A percentile compares a stretch with the other conserved stretches of the same genome.
These are phyloP conservation scores for Moelleriella libera DNA, from an alignment of 2,329 filamentous ascomycete genomes.

Conservation along the genomic window DNA sequence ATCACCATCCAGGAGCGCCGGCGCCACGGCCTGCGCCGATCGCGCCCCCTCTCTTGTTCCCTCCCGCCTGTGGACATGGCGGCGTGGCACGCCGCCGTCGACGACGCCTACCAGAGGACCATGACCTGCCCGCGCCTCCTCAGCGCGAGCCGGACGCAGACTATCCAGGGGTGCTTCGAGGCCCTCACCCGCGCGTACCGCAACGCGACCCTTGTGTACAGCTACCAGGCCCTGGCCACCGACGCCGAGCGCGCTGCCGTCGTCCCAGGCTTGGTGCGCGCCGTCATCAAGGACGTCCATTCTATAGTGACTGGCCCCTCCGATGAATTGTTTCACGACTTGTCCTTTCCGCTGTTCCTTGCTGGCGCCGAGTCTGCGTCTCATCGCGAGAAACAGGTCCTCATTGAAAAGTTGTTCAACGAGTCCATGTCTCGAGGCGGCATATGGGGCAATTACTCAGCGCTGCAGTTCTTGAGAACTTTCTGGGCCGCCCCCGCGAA, in stretches of 20 bases:
- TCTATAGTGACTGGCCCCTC: conserved; percentile 2
- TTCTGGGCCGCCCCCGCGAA: conserved; percentile 1
- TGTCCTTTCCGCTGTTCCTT: conserved; percentile 6
- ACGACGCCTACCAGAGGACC: neutral
- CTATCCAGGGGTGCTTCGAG: conserved; percentile 6
- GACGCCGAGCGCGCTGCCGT: neutral
- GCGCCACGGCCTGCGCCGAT: neutral
- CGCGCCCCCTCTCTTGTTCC: neutral
- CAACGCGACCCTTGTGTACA: conserved; percentile 8
- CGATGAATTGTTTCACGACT: conserved; percentile 3
- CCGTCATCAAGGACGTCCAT: conserved; percentile 1
- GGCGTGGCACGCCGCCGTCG: neutral
- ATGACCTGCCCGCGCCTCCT: conserved; percentile 5
- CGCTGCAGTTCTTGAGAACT: conserved; percentile 3
- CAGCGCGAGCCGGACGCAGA: conserved; percentile 1
- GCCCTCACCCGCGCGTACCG: conserved; percentile 7
- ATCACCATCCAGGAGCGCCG: conserved; percentile 2
- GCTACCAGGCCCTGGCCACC: conserved; percentile 8
- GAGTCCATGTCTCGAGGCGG: conserved; percentile 1
- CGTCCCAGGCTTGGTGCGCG: neutral
- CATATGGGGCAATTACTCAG: conserved; percentile 5
- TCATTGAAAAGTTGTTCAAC: conserved; percentile 2
- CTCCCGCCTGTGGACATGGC: conserved; percentile 1
- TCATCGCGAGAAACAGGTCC: neutral
- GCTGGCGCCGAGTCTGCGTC: conserved; percentile 2